These are phyloP conservation scores for Penicillium expansum DNA, from an alignment of 2,329 filamentous ascomycete genomes.

Conservation along the genomic window DNA sequence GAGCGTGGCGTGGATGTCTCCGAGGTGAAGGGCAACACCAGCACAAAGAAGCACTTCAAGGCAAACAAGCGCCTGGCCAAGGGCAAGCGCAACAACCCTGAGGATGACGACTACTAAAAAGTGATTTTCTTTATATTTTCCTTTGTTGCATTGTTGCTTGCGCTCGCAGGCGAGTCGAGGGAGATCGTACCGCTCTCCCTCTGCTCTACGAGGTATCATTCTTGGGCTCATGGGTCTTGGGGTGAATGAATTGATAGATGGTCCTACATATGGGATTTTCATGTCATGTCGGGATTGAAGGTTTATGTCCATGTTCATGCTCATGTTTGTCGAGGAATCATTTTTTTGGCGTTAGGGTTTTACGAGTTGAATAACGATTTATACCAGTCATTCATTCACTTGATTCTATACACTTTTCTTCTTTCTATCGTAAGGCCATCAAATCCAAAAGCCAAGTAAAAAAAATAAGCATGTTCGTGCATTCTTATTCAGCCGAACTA, in stretches of 20 bases:
- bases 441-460: neutral
- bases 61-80: slow-evolving; percentile 39
- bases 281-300: slow-evolving; percentile 14
- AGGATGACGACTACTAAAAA: slow-evolving; percentile 33
- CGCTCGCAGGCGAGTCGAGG: slow-evolving; percentile 22
- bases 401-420: neutral
- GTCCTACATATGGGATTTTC: slow-evolving; percentile 19
- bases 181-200: slow-evolving; percentile 5
- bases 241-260: slow-evolving; percentile 13
- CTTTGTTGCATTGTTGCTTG: slow-evolving; percentile 15
- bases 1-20: slow-evolving; percentile 81
- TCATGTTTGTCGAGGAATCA: slow-evolving; percentile 7
- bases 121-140: slow-evolving; percentile 17
- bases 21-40: slow-evolving; percentile 58
- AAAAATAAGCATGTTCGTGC: neutral
- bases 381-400: slow-evolving; percentile 15
- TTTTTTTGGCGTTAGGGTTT: slow-evolving; percentile 9
- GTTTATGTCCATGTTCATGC: slow-evolving; percentile 6
- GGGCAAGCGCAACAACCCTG: slow-evolving; percentile 30
- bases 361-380: slow-evolving; percentile 15
- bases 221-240: slow-evolving; percentile 4
- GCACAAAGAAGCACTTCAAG: slow-evolving; percentile 77
- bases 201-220: slow-evolving; percentile 6
- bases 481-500: neutral
- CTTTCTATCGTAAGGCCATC: neutral